Conservation (phyloP, 2,329 filamentous ascomycete species). For the Blastomyces emzantsi region DNA sequence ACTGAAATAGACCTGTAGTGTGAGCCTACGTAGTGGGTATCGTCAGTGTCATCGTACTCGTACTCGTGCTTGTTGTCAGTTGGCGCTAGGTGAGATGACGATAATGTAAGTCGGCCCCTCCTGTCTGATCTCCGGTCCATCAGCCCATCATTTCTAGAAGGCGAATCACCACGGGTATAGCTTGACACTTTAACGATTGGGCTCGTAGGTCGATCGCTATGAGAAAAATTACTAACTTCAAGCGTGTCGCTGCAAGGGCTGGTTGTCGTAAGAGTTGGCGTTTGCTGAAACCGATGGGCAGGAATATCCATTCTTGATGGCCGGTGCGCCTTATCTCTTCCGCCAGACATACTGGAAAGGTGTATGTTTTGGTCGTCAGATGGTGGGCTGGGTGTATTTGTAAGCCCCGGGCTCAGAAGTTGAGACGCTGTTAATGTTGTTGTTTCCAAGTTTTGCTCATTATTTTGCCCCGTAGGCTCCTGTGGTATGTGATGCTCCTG, state of each 20-base stretch:
- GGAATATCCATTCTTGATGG: constrained; percentile 16
- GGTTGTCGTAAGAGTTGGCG: constrained; percentile 21
- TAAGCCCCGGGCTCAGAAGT: constrained; percentile 27
- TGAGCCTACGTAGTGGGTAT: constrained; percentile 17
- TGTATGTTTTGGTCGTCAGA: constrained; percentile 18
- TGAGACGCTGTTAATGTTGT: constrained; percentile 20
- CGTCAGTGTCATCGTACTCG: constrained; percentile 19
- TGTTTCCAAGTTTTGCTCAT: not conserved
- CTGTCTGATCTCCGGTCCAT: constrained; percentile 19
- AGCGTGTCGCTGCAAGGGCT: constrained; percentile 22
- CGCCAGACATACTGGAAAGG: constrained; percentile 6
- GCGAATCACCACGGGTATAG: constrained; percentile 37
- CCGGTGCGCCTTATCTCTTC: constrained; percentile 2
- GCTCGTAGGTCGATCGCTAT: constrained; percentile 27
- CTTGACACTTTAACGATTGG: constrained; percentile 39
- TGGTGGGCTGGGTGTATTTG: constrained; percentile 24
- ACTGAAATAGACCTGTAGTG: constrained; percentile 10
- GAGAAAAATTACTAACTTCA: constrained; percentile 16
- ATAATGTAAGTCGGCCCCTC: constrained; percentile 27
- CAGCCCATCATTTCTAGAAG: constrained; percentile 24
- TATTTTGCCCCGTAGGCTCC: not conserved
- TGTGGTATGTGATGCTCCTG: not conserved
- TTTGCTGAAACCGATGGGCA: constrained; percentile 16
- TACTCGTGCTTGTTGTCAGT: constrained; percentile 23
- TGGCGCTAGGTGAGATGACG: constrained; percentile 31